Evolutionary conservation across 768 basidiomycete genomes (phyloP).

Genomic region (Boletus sensibilis): DNA sequence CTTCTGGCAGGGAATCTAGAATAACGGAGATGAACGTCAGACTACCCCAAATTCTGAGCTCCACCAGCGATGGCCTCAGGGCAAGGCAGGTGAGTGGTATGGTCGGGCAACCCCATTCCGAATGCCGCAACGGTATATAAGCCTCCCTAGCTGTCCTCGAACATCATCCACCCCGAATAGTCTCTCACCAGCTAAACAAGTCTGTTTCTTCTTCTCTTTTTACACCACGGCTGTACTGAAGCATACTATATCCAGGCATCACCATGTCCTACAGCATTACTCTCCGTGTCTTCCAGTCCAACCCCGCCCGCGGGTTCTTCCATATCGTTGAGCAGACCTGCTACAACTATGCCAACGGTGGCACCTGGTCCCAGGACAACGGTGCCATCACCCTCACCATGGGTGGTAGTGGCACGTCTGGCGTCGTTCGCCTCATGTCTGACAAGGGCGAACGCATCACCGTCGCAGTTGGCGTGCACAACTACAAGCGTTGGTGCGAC

Average conservation of each 20-base stretch:
- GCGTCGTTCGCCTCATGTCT: conserved; percentile 34
- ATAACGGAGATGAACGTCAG: too few species aligned
- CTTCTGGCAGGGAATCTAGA: background rate
- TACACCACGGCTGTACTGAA: background rate
- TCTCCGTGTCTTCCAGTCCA: conserved; percentile 1
- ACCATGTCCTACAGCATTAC: conserved; percentile 10
- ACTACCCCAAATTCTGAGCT: too few species aligned
- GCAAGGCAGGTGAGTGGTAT: background rate
- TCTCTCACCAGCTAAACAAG: background rate
- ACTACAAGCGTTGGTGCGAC: conserved; percentile 41
- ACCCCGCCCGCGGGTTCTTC: conserved; percentile 5
- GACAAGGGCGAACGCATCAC: conserved; percentile 34
- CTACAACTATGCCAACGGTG: conserved; percentile 13
- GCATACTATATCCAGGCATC: background rate
- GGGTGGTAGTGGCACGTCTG: conserved; percentile 41
- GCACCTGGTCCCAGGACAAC: conserved; percentile 30
- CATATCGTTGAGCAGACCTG: conserved; percentile 2
- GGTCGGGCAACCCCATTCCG: background rate
- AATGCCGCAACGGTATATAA: background rate
- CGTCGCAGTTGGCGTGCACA: conserved; percentile 39
- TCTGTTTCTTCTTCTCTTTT: background rate
- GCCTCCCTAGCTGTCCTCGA: background rate
- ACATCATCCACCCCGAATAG: background rate
- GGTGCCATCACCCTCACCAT: conserved; percentile 31
- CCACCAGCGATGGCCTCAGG: background rate